Base-by-base conservation (phyloP, 352 stramenopile genomes). In the Phytophthora pistaciae region DNA sequence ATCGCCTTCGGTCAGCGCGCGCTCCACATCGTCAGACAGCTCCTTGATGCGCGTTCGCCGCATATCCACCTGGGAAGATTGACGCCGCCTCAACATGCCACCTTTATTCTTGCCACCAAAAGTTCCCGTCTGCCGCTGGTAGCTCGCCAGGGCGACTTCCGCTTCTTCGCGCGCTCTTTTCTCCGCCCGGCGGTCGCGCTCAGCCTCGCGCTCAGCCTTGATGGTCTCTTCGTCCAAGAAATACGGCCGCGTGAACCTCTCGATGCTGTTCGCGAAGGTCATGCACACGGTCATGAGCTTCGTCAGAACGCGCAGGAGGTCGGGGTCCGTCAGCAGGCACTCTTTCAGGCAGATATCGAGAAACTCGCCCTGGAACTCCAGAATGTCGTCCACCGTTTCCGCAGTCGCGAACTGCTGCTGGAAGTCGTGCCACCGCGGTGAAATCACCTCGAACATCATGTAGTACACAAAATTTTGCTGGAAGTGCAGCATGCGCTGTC, bases 401-500 rank as follows among this genome's bases (percentile, higher is more conserved):
- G 85, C 82, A 31, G 68, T 81, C 13, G 78, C 78, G 23, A 99
- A 75, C 23, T 97, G 85, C 16, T 82, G 82, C 70, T 98, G 84
- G 56, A 99, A 87, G 16, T 91, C 85, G 62, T 98, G 90, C 91
- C 91, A 98, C 31, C 95, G 90, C 3, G 96, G 93, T 0, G 97
- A 97, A 60, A 99, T 98, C 5, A 99, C 97, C 61, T 97, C 97
- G 53, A 99, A 97, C 87, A 98, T 99, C 84, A 99, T 98, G 75
- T 99, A 99, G 77, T 99, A 99, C 25, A 99, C 91, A 29, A 99
- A 96, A 70, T 99, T 99, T 67, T 99, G 97, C 67, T 99, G 87
- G 72, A 99, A 99, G 77, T 99, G 98, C 8, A 99, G 84, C 98
- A 99, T 99, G n/a, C 97, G 84, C 59, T 99, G 95, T 21, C 98